phyloP scores from a whole-genome alignment of 2,329 filamentous ascomycete genomes.

The Aspergillus fijiensis region DNA sequence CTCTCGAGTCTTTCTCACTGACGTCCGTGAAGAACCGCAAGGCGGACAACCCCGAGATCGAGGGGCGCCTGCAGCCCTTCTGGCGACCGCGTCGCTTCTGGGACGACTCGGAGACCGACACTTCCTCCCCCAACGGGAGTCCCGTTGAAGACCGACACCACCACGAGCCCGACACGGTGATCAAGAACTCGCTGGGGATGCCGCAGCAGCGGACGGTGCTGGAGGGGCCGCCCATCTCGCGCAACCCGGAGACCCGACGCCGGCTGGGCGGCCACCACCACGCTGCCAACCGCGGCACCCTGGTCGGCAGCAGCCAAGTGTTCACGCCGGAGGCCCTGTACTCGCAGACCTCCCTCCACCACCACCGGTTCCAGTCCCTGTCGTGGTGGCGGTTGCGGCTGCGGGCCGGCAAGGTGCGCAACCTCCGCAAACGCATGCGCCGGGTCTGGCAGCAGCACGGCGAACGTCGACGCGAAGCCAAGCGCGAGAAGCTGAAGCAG shows the following conservation, averaged over 20 bases:
- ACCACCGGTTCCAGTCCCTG: constrained; percentile 31
- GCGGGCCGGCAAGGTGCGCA: constrained; percentile 52
- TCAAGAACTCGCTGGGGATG: constrained; percentile 58
- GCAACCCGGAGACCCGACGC: constrained; percentile 32
- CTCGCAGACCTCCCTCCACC: constrained; percentile 33
- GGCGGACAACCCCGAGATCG: constrained; percentile 41
- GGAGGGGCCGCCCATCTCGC: constrained; percentile 39
- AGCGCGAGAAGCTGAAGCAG: constrained; percentile 54
- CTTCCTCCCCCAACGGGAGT: constrained; percentile 28
- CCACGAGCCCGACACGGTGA: constrained; percentile 40
- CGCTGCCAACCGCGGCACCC: constrained; percentile 30
- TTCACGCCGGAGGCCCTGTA: constrained; percentile 28
- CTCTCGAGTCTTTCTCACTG: constrained; percentile 41
- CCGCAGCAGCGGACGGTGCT: constrained; percentile 49
- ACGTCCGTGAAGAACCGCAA: constrained; percentile 45
- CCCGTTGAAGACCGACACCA: not conserved
- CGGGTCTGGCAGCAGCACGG: constrained; percentile 45
- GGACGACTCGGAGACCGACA: constrained; percentile 54
- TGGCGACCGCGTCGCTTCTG: constrained; percentile 65
- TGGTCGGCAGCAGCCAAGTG: constrained; percentile 31
- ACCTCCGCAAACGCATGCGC: constrained; percentile 49
- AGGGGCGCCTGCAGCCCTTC: constrained; percentile 58
- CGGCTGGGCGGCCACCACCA: constrained; percentile 23
- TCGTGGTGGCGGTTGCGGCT: constrained; percentile 49
- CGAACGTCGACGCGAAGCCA: constrained; percentile 51